Evolutionary conservation across 306 rosid species (phyloP).

Genomic region (Begonia masoniana): DNA sequence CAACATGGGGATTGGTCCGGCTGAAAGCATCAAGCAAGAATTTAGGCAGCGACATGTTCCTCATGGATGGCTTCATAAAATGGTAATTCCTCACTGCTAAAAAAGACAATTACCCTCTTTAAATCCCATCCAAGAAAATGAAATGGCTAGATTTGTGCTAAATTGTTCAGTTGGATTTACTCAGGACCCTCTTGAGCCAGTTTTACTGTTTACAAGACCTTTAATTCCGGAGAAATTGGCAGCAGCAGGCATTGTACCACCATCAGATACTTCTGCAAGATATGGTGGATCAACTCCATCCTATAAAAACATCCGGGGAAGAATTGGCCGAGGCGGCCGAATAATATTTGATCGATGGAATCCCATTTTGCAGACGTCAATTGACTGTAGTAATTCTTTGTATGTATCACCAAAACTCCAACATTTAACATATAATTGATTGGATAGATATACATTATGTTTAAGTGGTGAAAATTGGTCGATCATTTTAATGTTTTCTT

Average conservation of each 20-base stretch:
- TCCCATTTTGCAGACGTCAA: slow-evolving; percentile 68
- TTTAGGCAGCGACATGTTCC: slow-evolving; percentile 55
- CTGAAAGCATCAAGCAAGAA: slow-evolving; percentile 57
- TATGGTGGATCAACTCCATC: slow-evolving; percentile 12
- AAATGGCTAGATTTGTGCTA: too few relatives aligned
- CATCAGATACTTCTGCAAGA: slow-evolving; percentile 35
- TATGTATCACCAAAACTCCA: slow-evolving; percentile 69
- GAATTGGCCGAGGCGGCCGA: slow-evolving; percentile 96
- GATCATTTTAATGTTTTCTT: too few relatives aligned
- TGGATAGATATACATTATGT: slow-evolving; percentile 1
- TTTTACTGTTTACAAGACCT: slow-evolving; percentile 75
- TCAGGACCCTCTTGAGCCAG: slow-evolving; percentile 96
- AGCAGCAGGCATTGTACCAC: slow-evolving; percentile 66
- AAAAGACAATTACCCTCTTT: too few relatives aligned
- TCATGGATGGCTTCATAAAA: slow-evolving; percentile 88
- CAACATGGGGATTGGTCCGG: slow-evolving; percentile 22
- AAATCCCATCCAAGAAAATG: too few relatives aligned
- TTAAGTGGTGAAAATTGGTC: too few relatives aligned
- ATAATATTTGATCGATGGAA: slow-evolving; percentile 89
- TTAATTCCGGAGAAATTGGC: slow-evolving; percentile 80
- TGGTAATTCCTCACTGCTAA: slow-evolving; percentile 27
- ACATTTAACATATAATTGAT: slow-evolving; percentile 58
- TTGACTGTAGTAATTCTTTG: slow-evolving; percentile 64
- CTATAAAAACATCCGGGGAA: slow-evolving; percentile 39
- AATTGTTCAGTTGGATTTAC: slow-evolving; percentile 8